phyloP scores from a whole-genome alignment of 331 rosid genomes.

The Stylosanthes scabra region DNA sequence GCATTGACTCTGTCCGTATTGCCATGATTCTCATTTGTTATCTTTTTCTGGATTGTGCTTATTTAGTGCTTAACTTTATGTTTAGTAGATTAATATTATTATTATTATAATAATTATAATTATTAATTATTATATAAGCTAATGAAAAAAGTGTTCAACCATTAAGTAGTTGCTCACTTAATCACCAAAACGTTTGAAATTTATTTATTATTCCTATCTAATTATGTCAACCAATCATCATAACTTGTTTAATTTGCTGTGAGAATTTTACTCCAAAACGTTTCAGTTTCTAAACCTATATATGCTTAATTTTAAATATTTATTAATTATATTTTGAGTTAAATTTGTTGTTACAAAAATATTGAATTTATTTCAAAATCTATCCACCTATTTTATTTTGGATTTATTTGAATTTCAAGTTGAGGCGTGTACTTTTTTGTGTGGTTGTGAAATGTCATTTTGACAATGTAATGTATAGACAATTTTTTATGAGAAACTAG shows the following conservation, averaged over 20 bases:
- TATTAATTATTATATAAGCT: not conserved
- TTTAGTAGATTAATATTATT: not conserved
- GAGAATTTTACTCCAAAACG: not conserved
- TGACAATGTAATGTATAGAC: not conserved
- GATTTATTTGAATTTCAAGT: not conserved
- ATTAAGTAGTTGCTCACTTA: slow-evolving; percentile 22
- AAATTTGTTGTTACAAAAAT: no score
- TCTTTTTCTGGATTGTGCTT: slow-evolving; percentile 35
- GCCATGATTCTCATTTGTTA: slow-evolving; percentile 28
- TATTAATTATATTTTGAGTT: no score
- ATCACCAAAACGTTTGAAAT: not conserved
- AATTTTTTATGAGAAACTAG: not conserved
- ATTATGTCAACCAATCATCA: not conserved
- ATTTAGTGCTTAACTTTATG: slow-evolving; percentile 22
- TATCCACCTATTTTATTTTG: slow-evolving; percentile 35
- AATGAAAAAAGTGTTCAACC: not conserved
- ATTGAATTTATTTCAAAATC: not conserved
- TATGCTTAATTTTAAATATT: not conserved
- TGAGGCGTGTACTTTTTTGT: slow-evolving; percentile 9
- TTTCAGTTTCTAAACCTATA: not conserved
- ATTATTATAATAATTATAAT: no score
- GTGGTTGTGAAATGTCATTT: slow-evolving; percentile 5
- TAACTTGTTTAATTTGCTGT: not conserved
- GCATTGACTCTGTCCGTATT: slow-evolving; percentile 20
- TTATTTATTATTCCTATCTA: no score